Conservation (phyloP, 2,329 filamentous ascomycete genomes). For the Apiospora aurea region DNA sequence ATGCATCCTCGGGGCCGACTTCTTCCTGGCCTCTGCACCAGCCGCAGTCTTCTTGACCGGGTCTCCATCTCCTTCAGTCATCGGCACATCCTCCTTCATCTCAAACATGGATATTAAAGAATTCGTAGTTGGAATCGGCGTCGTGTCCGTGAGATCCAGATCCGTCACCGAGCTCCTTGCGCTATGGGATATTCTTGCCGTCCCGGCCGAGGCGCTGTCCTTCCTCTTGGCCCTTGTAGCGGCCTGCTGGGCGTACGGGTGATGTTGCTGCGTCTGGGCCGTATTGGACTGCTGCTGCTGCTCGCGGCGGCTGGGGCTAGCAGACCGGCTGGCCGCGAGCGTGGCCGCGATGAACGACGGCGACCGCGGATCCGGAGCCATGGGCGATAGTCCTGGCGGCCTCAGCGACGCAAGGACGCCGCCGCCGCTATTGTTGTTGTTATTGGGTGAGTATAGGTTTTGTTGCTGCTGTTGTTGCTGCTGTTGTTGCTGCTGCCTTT, state of each 20-base stretch:
- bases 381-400: slow-evolving; percentile 32
- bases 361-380: slow-evolving; percentile 50
- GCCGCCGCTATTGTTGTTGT: not conserved
- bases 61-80: slow-evolving; percentile 29
- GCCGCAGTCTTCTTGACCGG: slow-evolving; percentile 36
- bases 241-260: slow-evolving; percentile 34
- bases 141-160: slow-evolving; percentile 57
- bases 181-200: slow-evolving; percentile 34
- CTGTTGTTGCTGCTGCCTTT: slow-evolving; percentile 16
- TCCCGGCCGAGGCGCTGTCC: slow-evolving; percentile 37
- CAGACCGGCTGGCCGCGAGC: slow-evolving; percentile 67
- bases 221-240: slow-evolving; percentile 33
- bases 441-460: not conserved
- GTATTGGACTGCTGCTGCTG: slow-evolving; percentile 26
- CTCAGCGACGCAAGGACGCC: slow-evolving; percentile 24
- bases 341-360: slow-evolving; percentile 69
- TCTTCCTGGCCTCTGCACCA: slow-evolving; percentile 37
- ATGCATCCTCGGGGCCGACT: slow-evolving; percentile 35
- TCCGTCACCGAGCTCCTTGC: slow-evolving; percentile 40
- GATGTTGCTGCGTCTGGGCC: not conserved
- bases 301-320: slow-evolving; percentile 57
- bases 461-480: slow-evolving; percentile 21
- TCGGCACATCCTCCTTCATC: slow-evolving; percentile 45
- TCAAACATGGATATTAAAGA: slow-evolving; percentile 76
- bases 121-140: slow-evolving; percentile 66